phyloP scores from a whole-genome alignment of 2,329 filamentous ascomycete genomes.

The Metarhizium robertsii region DNA sequence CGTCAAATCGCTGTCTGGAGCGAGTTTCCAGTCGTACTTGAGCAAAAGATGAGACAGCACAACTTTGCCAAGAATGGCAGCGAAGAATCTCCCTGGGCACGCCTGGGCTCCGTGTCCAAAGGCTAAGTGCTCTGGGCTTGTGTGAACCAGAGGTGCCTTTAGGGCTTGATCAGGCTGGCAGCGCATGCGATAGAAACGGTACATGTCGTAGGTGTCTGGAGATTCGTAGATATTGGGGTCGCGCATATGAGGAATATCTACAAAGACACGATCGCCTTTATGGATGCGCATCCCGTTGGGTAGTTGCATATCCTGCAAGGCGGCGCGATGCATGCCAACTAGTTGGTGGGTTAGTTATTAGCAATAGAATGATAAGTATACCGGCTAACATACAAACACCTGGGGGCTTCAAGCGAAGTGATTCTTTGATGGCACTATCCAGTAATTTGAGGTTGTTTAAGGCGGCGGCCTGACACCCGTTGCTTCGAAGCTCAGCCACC shows the following conservation, averaged over 20 bases:
- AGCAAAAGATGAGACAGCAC: slow-evolving; percentile 7
- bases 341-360: background rate
- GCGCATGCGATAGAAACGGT: slow-evolving; percentile 8
- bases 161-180: slow-evolving; percentile 3
- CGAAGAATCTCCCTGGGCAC: slow-evolving; percentile 8
- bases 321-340: slow-evolving; percentile 9
- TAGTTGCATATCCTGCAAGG: slow-evolving; percentile 5
- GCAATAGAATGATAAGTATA: no score
- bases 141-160: slow-evolving; percentile 6
- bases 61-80: slow-evolving; percentile 5
- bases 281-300: slow-evolving; percentile 2
- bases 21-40: slow-evolving; percentile 7
- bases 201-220: slow-evolving; percentile 7
- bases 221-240: slow-evolving; percentile 5
- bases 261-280: slow-evolving; percentile 8
- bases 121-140: slow-evolving; percentile 7
- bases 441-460: slow-evolving; percentile 7
- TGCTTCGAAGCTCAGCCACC: background rate
- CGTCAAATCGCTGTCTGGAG: background rate
- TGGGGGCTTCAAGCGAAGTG: slow-evolving; percentile 6
- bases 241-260: slow-evolving; percentile 8
- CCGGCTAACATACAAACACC: slow-evolving; percentile 4
- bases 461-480: slow-evolving; percentile 6
- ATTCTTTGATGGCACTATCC: slow-evolving; percentile 8
- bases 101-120: slow-evolving; percentile 8